phyloP scores from a whole-genome alignment of 2,329 filamentous ascomycete genomes.

The Monosporascus sp. region DNA sequence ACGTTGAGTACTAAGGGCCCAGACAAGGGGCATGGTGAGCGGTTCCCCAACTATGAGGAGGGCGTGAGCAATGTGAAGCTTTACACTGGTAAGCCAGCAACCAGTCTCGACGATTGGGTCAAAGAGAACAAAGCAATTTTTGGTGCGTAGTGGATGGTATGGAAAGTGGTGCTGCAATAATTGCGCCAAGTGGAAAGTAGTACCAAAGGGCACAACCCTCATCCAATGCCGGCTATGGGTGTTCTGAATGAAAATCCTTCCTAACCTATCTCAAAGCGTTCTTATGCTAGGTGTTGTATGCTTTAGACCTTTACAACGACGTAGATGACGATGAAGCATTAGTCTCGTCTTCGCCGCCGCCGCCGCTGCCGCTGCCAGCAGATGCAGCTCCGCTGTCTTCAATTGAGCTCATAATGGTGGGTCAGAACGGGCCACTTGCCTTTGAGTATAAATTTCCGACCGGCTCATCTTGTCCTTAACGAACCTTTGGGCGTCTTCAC shows the following conservation, averaged over 20 bases:
- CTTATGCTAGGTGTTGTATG: not conserved
- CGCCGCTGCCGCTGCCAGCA: not conserved
- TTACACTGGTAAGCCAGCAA: constrained; percentile 1
- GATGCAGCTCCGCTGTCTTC: not conserved
- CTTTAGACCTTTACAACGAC: not conserved
- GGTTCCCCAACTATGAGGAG: constrained; percentile 4
- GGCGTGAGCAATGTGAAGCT: constrained; percentile 2
- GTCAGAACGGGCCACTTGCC: not conserved
- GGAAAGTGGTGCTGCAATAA: not conserved
- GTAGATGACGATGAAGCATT: not conserved
- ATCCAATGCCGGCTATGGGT: not conserved
- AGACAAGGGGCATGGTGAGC: not conserved
- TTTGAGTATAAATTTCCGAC: not conserved
- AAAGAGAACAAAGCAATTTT: constrained; percentile 3
- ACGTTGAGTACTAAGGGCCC: not conserved
- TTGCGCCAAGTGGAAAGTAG: not conserved
- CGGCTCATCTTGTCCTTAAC: not conserved
- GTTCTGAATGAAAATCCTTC: not conserved
- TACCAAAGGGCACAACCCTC: not conserved
- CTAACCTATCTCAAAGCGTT: not conserved
- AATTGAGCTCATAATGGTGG: not conserved
- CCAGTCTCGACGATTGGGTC: constrained; percentile 2
- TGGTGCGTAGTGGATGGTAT: not conserved
- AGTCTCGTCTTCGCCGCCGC: not conserved
- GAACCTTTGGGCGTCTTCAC: not conserved